Conservation (phyloP, 2,329 filamentous ascomycete genomes). For the Colletotrichum sp. region DNA sequence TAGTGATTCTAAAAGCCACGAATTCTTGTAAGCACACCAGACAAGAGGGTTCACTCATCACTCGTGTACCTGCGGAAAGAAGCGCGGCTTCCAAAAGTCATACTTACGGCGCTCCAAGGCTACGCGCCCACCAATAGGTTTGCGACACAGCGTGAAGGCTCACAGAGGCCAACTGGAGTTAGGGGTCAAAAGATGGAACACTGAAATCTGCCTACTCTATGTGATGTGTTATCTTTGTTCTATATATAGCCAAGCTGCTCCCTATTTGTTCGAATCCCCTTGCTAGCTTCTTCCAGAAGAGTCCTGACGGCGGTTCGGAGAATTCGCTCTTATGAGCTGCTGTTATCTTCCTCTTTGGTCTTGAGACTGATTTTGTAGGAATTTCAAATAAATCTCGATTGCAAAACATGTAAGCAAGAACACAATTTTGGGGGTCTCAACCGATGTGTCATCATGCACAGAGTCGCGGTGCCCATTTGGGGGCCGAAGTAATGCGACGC, state of each 20-base stretch:
- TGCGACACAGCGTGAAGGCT: no score
- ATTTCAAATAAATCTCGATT: fast-evolving
- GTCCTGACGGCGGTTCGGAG: background rate
- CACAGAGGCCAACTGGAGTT: no score
- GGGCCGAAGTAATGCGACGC: background rate
- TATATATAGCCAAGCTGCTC: no score
- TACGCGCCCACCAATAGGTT: background rate
- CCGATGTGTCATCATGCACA: background rate
- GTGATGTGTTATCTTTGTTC: no score
- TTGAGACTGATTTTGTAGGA: background rate
- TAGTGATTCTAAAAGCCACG: background rate
- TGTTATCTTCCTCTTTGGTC: background rate
- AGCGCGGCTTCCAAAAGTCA: background rate
- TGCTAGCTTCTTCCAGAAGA: no score
- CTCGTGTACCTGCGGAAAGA: background rate
- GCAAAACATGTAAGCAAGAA: background rate
- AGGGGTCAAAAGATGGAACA: no score
- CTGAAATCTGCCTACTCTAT: no score
- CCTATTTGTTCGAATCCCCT: no score
- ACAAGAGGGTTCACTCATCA: background rate
- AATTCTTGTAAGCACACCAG: background rate
- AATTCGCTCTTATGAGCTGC: background rate
- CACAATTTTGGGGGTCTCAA: background rate
- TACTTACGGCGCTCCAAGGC: background rate
- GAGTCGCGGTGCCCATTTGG: background rate